Evolutionary conservation across 768 basidiomycete genomes (phyloP).

Genomic region (Baorangia bicolor): DNA sequence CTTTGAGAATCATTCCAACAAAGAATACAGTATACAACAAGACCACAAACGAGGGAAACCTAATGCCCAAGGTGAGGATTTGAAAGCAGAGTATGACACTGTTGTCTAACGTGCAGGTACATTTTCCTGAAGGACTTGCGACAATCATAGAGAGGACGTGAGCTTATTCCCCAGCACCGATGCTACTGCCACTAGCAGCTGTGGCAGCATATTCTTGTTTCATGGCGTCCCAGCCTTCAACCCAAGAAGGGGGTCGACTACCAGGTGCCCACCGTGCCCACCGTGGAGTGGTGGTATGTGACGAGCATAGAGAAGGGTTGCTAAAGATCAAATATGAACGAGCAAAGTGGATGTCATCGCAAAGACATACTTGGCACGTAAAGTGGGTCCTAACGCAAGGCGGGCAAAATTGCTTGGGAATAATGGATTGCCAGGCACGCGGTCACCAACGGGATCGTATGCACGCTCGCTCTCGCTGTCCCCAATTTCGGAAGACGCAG

Average conservation of each 20-base stretch:
- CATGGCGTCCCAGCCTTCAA: conserved; percentile 39
- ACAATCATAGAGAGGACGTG: neutral
- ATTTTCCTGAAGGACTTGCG: neutral
- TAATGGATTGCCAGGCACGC: conserved; percentile 70
- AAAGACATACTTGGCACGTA: conserved; percentile 50
- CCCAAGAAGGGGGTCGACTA: conserved; percentile 38
- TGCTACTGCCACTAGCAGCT: conserved; percentile 36
- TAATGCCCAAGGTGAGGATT: neutral
- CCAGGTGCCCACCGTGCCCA: conserved; percentile 29
- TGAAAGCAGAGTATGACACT: neutral
- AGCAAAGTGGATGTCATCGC: neutral
- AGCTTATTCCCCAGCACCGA: conserved; percentile 24
- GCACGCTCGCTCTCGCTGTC: conserved; percentile 30
- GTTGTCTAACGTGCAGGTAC: neutral
- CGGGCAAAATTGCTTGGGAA: conserved; percentile 82
- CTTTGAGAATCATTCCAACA: neutral
- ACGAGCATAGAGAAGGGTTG: conserved; percentile 26
- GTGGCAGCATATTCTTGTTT: conserved; percentile 47
- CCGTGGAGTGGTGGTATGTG: conserved; percentile 11
- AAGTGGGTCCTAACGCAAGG: conserved; percentile 62
- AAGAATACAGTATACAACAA: neutral
- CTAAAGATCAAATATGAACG: conserved; percentile 13
- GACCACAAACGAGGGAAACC: neutral
- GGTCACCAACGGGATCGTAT: conserved; percentile 58
- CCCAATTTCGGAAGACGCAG: conserved; percentile 22